Percentiles rank a stretch among this genome's conserved stretches.
phyloP scores from a whole-genome alignment of 352 stramenopile species.

The Phytopythium cucurbitacearum region DNA sequence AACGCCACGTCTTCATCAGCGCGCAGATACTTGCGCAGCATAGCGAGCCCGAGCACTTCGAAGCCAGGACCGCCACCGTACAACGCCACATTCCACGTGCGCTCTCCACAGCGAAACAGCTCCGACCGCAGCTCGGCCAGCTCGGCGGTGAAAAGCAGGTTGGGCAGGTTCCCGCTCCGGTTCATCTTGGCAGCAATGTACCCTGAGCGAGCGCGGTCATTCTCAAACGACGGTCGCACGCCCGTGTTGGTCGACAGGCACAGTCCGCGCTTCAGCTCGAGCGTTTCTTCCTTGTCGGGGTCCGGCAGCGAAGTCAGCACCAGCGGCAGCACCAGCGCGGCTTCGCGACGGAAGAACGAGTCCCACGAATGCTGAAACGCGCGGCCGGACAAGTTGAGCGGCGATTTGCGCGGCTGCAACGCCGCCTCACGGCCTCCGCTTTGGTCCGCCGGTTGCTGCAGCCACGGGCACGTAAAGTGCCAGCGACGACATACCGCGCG shows the following conservation, averaged over 20 bases:
- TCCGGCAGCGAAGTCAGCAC: slow-evolving; percentile 30
- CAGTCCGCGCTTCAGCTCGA: slow-evolving; percentile 48
- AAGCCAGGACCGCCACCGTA: slow-evolving; percentile 63
- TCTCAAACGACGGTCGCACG: slow-evolving; percentile 58
- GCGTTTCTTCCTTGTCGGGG: slow-evolving; percentile 29
- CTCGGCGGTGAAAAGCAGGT: slow-evolving; percentile 44
- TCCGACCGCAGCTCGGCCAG: slow-evolving; percentile 44
- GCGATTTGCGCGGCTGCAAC: slow-evolving; percentile 38
- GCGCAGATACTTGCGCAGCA: slow-evolving; percentile 53
- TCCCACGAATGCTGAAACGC: slow-evolving; percentile 55
- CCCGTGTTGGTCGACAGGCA: slow-evolving; percentile 65
- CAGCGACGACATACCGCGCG: slow-evolving; percentile 46
- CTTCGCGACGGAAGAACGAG: slow-evolving; percentile 40
- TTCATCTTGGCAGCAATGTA: slow-evolving; percentile 74
- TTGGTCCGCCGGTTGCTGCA: slow-evolving; percentile 24
- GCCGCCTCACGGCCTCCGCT: not conserved
- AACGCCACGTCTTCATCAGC: slow-evolving; percentile 31
- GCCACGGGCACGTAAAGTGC: slow-evolving; percentile 47
- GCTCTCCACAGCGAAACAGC: slow-evolving; percentile 26
- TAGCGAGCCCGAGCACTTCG: slow-evolving; percentile 45
- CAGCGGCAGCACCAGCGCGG: slow-evolving; percentile 27
- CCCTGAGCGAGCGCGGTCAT: slow-evolving; percentile 44
- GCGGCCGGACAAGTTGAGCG: slow-evolving; percentile 45
- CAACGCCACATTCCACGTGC: slow-evolving; percentile 39
- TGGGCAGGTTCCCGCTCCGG: slow-evolving; percentile 60